phyloP scores from a whole-genome alignment of 768 basidiomycete species.

The Kwoniella sp. region DNA sequence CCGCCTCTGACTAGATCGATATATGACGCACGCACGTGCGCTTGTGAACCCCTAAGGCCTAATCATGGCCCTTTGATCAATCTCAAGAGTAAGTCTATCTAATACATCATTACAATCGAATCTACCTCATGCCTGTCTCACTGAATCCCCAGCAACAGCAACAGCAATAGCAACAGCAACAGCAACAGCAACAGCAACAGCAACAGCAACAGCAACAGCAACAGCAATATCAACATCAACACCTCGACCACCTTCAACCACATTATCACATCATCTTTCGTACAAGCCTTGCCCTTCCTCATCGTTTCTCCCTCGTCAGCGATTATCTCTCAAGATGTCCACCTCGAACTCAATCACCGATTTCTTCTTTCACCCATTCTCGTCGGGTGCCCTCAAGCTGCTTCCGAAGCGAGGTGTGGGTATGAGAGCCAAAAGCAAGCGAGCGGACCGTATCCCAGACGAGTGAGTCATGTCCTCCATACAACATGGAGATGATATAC shows the following conservation, averaged over 20 bases:
- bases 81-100: too few relatives aligned
- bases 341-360: constrained; percentile 29
- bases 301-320: not conserved
- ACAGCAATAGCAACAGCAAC: too few relatives aligned
- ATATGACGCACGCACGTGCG: constrained; percentile 3
- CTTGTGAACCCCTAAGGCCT: not conserved
- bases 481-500: not conserved
- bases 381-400: constrained; percentile 39
- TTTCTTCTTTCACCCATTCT: constrained; percentile 49
- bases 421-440: constrained; percentile 46
- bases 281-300: not conserved
- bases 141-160: too few relatives aligned
- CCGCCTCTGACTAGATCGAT: not conserved
- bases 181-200: too few relatives aligned
- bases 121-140: too few relatives aligned
- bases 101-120: too few relatives aligned
- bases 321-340: not conserved
- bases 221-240: too few relatives aligned
- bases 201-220: too few relatives aligned
- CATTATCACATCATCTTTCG: not conserved
- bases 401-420: constrained; percentile 40
- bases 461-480: constrained; percentile 40
- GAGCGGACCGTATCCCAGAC: constrained; percentile 55
- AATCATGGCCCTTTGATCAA: not conserved
- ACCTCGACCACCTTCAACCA: too few relatives aligned